Evolutionary conservation across 495 filamentous ascomycete species (phyloP).

Genomic region (Penicillium daleae): DNA sequence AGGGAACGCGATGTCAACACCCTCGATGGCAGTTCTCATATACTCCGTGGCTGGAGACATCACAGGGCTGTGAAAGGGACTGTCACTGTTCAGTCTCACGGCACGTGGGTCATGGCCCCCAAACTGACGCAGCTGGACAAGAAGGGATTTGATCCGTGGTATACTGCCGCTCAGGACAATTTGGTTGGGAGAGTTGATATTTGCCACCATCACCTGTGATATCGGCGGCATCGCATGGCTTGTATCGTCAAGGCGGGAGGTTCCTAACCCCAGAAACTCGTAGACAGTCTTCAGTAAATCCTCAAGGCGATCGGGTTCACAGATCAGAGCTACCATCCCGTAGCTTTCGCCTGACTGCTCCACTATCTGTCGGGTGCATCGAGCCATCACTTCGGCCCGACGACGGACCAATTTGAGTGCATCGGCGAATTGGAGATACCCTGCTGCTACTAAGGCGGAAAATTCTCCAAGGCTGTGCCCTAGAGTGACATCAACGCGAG

Average conservation of each 20-base stretch:
- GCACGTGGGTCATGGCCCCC: constrained; percentile 90
- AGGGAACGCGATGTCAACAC: constrained; percentile 69
- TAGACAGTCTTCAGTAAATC: constrained; percentile 71
- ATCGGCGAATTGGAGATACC: constrained; percentile 76
- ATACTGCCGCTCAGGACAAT: constrained; percentile 93
- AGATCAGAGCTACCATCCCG: constrained; percentile 93
- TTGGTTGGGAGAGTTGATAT: constrained; percentile 94
- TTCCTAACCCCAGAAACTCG: constrained; percentile 73
- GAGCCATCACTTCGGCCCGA: constrained; percentile 84
- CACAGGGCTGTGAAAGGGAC: constrained; percentile 89
- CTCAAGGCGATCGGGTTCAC: constrained; percentile 73
- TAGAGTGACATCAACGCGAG: constrained; percentile 77
- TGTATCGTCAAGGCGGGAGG: constrained; percentile 65
- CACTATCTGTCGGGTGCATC: constrained; percentile 66
- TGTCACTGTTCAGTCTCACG: constrained; percentile 84
- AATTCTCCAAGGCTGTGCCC: constrained; percentile 97
- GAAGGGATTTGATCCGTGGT: constrained; percentile 78
- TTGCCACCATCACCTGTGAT: constrained; percentile 88
- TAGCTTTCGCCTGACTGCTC: constrained; percentile 69
- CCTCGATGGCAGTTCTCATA: constrained; percentile 66
- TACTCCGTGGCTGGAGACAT: constrained; percentile 82
- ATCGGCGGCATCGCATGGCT: constrained; percentile 68
- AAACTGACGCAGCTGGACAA: constrained; percentile 89
- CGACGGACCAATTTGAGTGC: constrained; percentile 75
- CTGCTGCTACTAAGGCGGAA: constrained; percentile 82